Evolutionary conservation across 116 monocot genomes (phyloP).

Genomic region (Posidonia oceanica): DNA sequence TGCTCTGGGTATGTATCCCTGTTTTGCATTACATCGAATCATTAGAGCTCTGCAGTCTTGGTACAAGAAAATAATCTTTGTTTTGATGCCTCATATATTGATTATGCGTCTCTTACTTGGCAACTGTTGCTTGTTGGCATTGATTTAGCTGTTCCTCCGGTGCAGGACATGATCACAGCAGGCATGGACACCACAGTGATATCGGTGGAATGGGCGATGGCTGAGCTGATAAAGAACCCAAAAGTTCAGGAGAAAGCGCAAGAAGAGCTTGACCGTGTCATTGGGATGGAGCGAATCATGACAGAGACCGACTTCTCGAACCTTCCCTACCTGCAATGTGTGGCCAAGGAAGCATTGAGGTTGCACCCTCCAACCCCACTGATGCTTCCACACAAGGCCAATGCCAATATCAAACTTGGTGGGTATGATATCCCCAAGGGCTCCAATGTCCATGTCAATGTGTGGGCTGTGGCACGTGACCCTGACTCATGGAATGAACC

Average conservation of each 20-base stretch:
- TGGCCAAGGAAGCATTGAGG: conserved; percentile 77
- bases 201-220: conserved; percentile 85
- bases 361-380: conserved; percentile 88
- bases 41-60: not conserved
- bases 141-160: not conserved
- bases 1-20: conserved; percentile 55
- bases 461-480: conserved; percentile 71
- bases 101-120: too few relatives aligned
- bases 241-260: conserved; percentile 61
- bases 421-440: conserved; percentile 82
- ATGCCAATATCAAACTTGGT: conserved; percentile 46
- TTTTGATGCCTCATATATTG: too few relatives aligned
- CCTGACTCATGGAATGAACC: conserved; percentile 51
- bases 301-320: conserved; percentile 58
- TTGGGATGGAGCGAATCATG: conserved; percentile 58
- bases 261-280: conserved; percentile 69
- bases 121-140: not conserved
- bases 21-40: not conserved
- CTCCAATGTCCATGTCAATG: conserved; percentile 58
- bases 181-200: conserved; percentile 93
- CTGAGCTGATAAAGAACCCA: conserved; percentile 66
- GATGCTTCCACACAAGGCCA: conserved; percentile 92
- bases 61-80: too few relatives aligned
- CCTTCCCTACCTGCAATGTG: conserved; percentile 68
- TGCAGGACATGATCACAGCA: conserved; percentile 93